Evolutionary conservation across 2,329 filamentous ascomycete genomes (phyloP).

Genomic region (Corynespora cassiicola): DNA sequence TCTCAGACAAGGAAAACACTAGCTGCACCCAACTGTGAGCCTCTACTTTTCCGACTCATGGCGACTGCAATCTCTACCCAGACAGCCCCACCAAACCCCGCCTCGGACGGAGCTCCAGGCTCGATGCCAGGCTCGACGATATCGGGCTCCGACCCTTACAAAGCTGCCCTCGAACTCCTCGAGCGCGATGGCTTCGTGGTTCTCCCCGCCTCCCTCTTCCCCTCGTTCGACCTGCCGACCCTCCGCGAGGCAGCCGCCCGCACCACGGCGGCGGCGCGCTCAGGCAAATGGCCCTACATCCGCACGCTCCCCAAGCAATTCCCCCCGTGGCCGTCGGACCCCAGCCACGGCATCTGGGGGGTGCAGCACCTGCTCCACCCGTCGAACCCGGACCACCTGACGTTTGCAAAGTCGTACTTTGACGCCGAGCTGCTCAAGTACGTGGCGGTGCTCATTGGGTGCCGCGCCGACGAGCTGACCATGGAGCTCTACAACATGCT

Average conservation of each 20-base stretch:
- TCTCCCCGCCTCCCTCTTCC: conserved; percentile 69
- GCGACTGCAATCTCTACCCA: conserved; percentile 13
- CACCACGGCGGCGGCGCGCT: conserved; percentile 67
- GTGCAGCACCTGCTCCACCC: conserved; percentile 86
- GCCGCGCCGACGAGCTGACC: conserved; percentile 65
- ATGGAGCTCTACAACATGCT: conserved; percentile 92
- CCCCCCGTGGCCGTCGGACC: conserved; percentile 76
- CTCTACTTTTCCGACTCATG: too few relatives aligned
- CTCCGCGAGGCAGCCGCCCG: conserved; percentile 67
- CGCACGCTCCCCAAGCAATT: conserved; percentile 90
- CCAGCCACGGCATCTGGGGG: conserved; percentile 79
- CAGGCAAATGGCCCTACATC: conserved; percentile 80
- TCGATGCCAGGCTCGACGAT: background rate
- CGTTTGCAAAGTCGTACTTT: conserved; percentile 77
- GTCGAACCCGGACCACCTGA: conserved; percentile 64
- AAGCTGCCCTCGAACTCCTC: conserved; percentile 59
- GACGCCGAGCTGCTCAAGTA: conserved; percentile 67
- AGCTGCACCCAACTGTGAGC: background rate
- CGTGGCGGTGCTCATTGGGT: conserved; percentile 69
- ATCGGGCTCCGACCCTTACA: conserved; percentile 26
- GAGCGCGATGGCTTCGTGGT: conserved; percentile 77
- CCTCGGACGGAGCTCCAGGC: conserved; percentile 1
- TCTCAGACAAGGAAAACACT: too few relatives aligned
- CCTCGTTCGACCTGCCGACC: conserved; percentile 54
- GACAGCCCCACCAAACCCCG: conserved; percentile 7